Percentiles rank a stretch among this genome's conserved stretches.
phyloP scores from a whole-genome alignment of 352 stramenopile genomes.

The Phytopythium delawarense region DNA sequence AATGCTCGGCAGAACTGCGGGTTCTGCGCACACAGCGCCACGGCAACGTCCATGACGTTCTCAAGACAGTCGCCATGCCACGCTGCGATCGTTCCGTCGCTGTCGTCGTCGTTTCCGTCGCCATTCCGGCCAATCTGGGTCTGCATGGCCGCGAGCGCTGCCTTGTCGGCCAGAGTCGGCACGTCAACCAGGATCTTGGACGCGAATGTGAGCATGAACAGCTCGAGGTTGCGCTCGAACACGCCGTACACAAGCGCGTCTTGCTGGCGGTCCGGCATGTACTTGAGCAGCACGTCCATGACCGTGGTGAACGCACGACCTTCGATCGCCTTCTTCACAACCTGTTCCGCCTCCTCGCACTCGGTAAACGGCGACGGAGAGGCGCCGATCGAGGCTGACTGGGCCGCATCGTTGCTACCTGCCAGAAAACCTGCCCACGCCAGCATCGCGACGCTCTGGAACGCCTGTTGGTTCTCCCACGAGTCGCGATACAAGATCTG shows the following conservation, averaged over 20 bases:
- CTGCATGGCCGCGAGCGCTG: constrained; percentile 58
- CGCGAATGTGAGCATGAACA: constrained; percentile 66
- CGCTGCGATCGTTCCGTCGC: constrained; percentile 16
- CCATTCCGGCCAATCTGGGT: constrained; percentile 48
- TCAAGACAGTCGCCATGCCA: constrained; percentile 79
- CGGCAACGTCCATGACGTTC: constrained; percentile 74
- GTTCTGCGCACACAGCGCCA: constrained; percentile 53
- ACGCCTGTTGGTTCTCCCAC: constrained; percentile 56
- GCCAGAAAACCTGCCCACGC: constrained; percentile 67
- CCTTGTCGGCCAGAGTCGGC: constrained; percentile 67
- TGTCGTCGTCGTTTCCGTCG: neutral
- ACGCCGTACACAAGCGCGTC: constrained; percentile 66
- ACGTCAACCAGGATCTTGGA: constrained; percentile 80
- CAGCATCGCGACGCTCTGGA: constrained; percentile 76
- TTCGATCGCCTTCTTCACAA: constrained; percentile 75
- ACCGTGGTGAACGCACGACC: constrained; percentile 64
- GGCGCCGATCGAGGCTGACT: neutral
- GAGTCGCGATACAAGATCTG: constrained; percentile 51
- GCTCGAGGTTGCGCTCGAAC: constrained; percentile 66
- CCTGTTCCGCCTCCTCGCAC: constrained; percentile 33
- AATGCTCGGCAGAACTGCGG: constrained; percentile 56
- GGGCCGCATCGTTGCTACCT: neutral
- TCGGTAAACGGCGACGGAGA: constrained; percentile 39
- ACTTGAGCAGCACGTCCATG: constrained; percentile 70
- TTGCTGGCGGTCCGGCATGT: constrained; percentile 66